Evolutionary conservation across 768 basidiomycete species (phyloP), one percentile per base, ranked within the genome.

Genomic region (Boletus eberwhitei): DNA sequence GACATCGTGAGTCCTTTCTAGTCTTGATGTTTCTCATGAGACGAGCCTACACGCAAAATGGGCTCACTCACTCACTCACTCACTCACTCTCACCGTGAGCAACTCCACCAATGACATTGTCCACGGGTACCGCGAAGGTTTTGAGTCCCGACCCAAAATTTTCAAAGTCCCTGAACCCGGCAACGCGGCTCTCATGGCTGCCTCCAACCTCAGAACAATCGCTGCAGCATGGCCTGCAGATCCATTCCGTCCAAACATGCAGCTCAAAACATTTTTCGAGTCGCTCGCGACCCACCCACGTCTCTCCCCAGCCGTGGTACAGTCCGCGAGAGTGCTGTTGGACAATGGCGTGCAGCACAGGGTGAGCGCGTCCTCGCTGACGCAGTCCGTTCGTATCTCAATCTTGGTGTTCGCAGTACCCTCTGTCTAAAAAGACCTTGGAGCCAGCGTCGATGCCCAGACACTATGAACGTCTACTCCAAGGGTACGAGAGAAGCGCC

Each of bases 161-260:
- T 24, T 36, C 46, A 54, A 59, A 59, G 52, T 62, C 57, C 39
- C 36, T 31, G 31, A 39, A 26, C 41, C 22, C 24, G 29, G 5
- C n/a, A 5, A 5, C 7, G 21, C 34, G 22, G 24, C 24, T 26
- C 47, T 26, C 31, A 71, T 70, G 67, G 49, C 66, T n/a, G 66
- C 81, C 14, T 71, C 77, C 54, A 78, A 80, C 62, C 76, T 90
- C 58, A 71, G 69, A 39, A 62, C 70, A 11, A 79, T 90, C 46
- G 87, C 86, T 1, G 71, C 78, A 40, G 67, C 77, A 37, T 93
- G 90, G 87, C 78, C 81, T 16, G 71, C 70, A 13, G 90, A 93
- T 61, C 87, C 87, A 0, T 87, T 92, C 66, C 79, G 90, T 3
- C 88, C 88, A 1, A 85, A 88, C 57, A 64, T 91, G 8, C 90